Evolutionary conservation across 345 rosid genomes (phyloP), one percentile per base, ranked within the genome.

Genomic region (Citrus mangshanensis): DNA sequence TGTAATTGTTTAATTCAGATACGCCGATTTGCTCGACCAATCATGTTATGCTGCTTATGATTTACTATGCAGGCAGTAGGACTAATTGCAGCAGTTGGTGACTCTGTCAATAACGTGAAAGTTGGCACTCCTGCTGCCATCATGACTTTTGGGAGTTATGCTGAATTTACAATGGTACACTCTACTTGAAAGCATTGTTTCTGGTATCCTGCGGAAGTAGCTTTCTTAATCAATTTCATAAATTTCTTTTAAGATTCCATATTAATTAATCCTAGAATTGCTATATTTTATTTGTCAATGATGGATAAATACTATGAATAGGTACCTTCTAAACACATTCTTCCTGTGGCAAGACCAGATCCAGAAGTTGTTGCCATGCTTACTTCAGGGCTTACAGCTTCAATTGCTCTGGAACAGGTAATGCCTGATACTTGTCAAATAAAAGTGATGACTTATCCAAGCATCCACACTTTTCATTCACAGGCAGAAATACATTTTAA

Each of bases 341-440:
- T 95, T 84, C 93, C 97, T 68, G 93, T 95, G 74, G 90, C 96
- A 77, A 91, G 93, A 78, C 99, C 98, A 67, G 98, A 92, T 77
- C 96, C 99, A 34, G 98, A 95, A 88, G 98, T 93, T 79, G 93
- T 95, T 85, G 99, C 98, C 74, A 90, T 95, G 98, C 99, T 95
- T 86, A 95, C 99, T 78, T 95, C 99, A 22, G 99, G 99, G 72
- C 81, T 95, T 78, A 95, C 99, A 60, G 99, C 99, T 14, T 93
- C 96, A 75, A 95, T 91, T 64, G 97, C 97, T 77, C 86, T 95
- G 56, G 97, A 95, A 76, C 93, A 89, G 99, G 99, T 95, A 21
- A 28, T 81, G 34, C 27, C 56, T 76, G 16, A 25, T 70, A 37
- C 46, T 34, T 6, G 12, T 24, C 32, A 63, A 51, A 59, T 61